A percentile compares a stretch with the other conserved stretches of the same genome.
phyloP scores from a whole-genome alignment of 2,329 filamentous ascomycete genomes.

The Fonsecaea erecta region DNA sequence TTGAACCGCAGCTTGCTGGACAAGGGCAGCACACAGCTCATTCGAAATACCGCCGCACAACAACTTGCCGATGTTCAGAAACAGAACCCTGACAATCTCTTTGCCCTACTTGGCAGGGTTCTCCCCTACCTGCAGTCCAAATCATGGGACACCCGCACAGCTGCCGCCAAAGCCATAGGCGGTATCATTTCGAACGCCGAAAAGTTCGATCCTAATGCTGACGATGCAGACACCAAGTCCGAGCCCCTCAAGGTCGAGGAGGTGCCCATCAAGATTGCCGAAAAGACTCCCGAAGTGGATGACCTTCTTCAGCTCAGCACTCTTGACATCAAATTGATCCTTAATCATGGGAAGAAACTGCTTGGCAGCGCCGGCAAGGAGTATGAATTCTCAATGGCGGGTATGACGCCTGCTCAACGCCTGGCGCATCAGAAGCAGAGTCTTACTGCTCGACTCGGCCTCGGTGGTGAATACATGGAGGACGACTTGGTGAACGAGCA shows the following conservation, averaged over 20 bases:
- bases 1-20: constrained; percentile 74
- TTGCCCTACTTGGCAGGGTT: constrained; percentile 89
- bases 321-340: constrained; percentile 77
- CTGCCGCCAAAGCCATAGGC: constrained; percentile 90
- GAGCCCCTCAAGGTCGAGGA: constrained; percentile 58
- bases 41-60: constrained; percentile 94
- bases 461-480: constrained; percentile 81
- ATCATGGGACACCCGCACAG: constrained; percentile 95
- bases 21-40: constrained; percentile 93
- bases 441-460: constrained; percentile 76
- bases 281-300: constrained; percentile 50
- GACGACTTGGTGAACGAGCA: constrained; percentile 76
- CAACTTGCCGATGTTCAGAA: constrained; percentile 98
- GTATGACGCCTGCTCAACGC: constrained; percentile 78
- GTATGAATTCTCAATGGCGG: constrained; percentile 81
- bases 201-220: constrained; percentile 82
- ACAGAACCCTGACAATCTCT: constrained; percentile 94
- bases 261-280: constrained; percentile 47
- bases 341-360: constrained; percentile 82
- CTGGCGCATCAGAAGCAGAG: constrained; percentile 90
- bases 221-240: constrained; percentile 60
- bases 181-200: constrained; percentile 91
- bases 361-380: constrained; percentile 79
- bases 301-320: constrained; percentile 73
- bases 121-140: constrained; percentile 95